These are phyloP conservation scores for Penicillium coprophilum DNA, from an alignment of 495 filamentous ascomycete genomes.

Conservation along the genomic window DNA sequence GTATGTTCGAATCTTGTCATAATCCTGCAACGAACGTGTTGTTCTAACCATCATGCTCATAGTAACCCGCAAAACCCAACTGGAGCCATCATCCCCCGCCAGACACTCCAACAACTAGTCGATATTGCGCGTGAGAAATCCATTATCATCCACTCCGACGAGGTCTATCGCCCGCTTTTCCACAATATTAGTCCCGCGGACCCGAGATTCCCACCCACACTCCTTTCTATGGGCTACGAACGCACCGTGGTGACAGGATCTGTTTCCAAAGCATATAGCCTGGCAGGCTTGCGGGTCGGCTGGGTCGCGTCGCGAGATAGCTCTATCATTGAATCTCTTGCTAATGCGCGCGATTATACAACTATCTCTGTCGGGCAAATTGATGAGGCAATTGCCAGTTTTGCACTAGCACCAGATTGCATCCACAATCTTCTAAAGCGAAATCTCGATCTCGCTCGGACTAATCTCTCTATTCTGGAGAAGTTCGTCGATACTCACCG, in stretches of 20 bases:
- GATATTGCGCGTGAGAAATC: slow-evolving; percentile 59
- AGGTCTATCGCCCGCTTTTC: slow-evolving; percentile 90
- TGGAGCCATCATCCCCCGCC: slow-evolving; percentile 65
- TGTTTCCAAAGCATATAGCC: slow-evolving; percentile 81
- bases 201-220: slow-evolving; percentile 61
- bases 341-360: slow-evolving; percentile 74
- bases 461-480: slow-evolving; percentile 67
- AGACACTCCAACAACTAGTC: slow-evolving; percentile 60
- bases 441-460: slow-evolving; percentile 69
- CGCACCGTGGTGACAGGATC: slow-evolving; percentile 74
- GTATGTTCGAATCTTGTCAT: slow-evolving; percentile 29
- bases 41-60: slow-evolving; percentile 11
- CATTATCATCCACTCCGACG: slow-evolving; percentile 73
- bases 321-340: slow-evolving; percentile 63
- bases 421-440: slow-evolving; percentile 65
- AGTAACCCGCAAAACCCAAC: slow-evolving; percentile 93
- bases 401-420: slow-evolving; percentile 62
- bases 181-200: slow-evolving; percentile 64
- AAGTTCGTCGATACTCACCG: slow-evolving; percentile 65
- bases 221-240: slow-evolving; percentile 69
- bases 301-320: slow-evolving; percentile 74
- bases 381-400: slow-evolving; percentile 77
- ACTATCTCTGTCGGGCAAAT: slow-evolving; percentile 82
- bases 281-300: slow-evolving; percentile 79
- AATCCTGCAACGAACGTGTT: neutral